Percentiles rank a stretch among this genome's conserved stretches.
These are phyloP conservation scores for Phytophthora brassicae DNA, from an alignment of 352 stramenopile species.

Conservation along the genomic window DNA sequence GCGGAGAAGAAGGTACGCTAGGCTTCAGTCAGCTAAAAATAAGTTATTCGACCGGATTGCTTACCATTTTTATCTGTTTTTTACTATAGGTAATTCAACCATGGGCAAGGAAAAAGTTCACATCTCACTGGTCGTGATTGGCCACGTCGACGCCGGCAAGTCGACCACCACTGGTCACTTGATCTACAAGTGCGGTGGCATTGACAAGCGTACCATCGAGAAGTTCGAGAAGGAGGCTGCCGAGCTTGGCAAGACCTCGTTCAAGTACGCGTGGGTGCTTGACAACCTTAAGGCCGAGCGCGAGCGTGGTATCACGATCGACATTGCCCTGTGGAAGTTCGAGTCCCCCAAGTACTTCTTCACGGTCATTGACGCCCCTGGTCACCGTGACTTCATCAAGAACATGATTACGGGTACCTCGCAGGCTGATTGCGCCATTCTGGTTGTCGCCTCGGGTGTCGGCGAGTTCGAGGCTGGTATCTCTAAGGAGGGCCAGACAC, in stretches of 20 bases:
- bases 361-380: slow-evolving; percentile 98
- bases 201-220: slow-evolving; percentile 99
- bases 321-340: slow-evolving; percentile 98
- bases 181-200: slow-evolving; percentile 99
- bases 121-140: slow-evolving; percentile 95
- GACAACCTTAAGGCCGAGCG: slow-evolving; percentile 98
- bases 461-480: slow-evolving; percentile 96
- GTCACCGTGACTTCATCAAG: slow-evolving; percentile 99
- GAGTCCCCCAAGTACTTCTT: slow-evolving; percentile 96
- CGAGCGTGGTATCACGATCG: slow-evolving; percentile 97
- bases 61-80: background rate
- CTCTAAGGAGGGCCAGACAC: slow-evolving; percentile 94
- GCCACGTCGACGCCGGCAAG: slow-evolving; percentile 98
- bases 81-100: slow-evolving; percentile 21
- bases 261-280: slow-evolving; percentile 99
- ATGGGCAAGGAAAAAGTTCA: slow-evolving; percentile 82
- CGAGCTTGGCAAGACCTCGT: slow-evolving; percentile 97
- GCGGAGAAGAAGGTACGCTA: slow-evolving; percentile 42
- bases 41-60: too few relatives aligned
- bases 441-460: slow-evolving; percentile 92
- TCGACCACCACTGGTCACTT: slow-evolving; percentile 98
- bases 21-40: background rate
- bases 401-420: slow-evolving; percentile 99
- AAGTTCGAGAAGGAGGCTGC: slow-evolving; percentile 98
- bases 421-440: slow-evolving; percentile 97